Evolutionary conservation across 225 moss, liverwort and hornwort genomes (phyloP).

Genomic region (Takakia lepidozioides): DNA sequence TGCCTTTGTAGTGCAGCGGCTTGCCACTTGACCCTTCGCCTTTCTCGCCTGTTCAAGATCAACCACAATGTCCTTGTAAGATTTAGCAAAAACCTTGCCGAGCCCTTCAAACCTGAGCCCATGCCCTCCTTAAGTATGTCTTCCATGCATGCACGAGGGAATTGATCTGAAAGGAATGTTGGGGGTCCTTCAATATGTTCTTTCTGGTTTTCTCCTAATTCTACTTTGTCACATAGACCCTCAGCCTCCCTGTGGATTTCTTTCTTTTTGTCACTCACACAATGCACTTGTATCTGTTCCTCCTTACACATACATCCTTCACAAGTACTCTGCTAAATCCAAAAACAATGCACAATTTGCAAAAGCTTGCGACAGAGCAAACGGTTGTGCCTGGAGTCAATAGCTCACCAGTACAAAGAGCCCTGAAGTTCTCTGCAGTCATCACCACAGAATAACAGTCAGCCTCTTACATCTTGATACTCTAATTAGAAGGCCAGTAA

Average conservation of each 20-base stretch:
- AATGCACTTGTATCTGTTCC: no score
- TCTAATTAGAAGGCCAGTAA: no score
- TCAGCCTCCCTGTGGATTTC: no score
- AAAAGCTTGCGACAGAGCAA: slow-evolving; percentile 1
- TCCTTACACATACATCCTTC: no score
- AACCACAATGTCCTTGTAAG: background rate
- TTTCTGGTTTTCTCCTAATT: no score
- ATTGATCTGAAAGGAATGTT: background rate
- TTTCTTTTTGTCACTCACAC: no score
- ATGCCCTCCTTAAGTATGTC: background rate
- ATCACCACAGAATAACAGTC: no score
- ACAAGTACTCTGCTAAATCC: background rate
- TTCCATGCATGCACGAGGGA: background rate
- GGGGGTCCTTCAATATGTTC: background rate
- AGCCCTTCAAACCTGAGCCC: background rate
- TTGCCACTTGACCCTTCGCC: slow-evolving; percentile 60
- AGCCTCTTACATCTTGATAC: no score
- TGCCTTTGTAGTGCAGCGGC: slow-evolving; percentile 72
- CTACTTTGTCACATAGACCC: no score
- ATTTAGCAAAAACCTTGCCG: background rate
- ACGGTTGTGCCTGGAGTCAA: no score
- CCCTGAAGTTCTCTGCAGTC: slow-evolving; percentile 48
- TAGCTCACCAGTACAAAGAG: slow-evolving; percentile 48
- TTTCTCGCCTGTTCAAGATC: slow-evolving; percentile 41
- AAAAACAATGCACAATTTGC: background rate